Conservation (phyloP, 257 asterid genomes). For the Verbascum thapsus region DNA sequence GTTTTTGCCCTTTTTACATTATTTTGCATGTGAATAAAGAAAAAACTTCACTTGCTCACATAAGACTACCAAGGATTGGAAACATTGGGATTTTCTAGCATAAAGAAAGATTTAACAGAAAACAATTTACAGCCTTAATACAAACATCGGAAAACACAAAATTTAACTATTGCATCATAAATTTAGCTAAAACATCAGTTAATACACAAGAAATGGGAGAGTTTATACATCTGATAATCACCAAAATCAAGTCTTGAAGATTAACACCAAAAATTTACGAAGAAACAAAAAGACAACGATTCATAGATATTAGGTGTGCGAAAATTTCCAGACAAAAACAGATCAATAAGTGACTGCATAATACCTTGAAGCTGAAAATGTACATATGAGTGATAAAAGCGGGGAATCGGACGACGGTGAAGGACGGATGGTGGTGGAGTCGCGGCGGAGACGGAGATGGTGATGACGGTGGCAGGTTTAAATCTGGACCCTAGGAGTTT, state of each 20-base stretch:
- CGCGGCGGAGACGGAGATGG: background rate
- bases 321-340: too few species aligned
- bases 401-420: background rate
- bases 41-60: background rate
- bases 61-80: too few species aligned
- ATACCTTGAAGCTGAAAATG: conserved; percentile 8
- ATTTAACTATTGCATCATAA: background rate
- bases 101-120: background rate
- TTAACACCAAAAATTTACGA: conserved; percentile 8
- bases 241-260: background rate
- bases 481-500: too few species aligned
- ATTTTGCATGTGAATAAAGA: background rate
- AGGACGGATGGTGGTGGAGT: background rate
- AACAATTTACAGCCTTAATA: too few species aligned
- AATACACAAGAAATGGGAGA: background rate
- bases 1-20: too few species aligned
- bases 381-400: background rate
- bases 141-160: too few species aligned
- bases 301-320: background rate
- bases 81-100: background rate
- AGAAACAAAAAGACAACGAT: background rate
- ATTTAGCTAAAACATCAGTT: background rate
- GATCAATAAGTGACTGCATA: background rate
- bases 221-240: background rate
- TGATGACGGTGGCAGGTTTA: too few species aligned